These are phyloP conservation scores for Trametes gibbosa DNA, from an alignment of 768 basidiomycete genomes.

Conservation along the genomic window DNA sequence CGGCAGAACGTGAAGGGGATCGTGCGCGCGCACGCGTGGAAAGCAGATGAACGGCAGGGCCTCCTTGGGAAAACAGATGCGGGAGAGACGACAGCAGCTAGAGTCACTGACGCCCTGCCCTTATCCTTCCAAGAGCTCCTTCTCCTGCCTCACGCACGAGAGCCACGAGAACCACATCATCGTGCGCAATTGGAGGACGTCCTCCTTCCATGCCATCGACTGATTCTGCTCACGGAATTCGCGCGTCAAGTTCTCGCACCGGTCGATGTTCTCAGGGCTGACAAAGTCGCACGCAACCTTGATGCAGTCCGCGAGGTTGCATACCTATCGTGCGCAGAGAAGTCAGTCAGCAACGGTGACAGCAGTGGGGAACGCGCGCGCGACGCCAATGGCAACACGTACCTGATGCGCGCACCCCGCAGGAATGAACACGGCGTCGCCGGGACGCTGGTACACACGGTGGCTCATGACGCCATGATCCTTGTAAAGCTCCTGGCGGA, in stretches of 20 bases:
- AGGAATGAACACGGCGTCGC: conserved; percentile 93
- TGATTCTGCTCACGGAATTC: conserved; percentile 93
- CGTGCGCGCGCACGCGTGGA: neutral
- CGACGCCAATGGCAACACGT: conserved; percentile 20
- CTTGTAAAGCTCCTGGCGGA: conserved; percentile 67
- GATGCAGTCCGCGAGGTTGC: conserved; percentile 91
- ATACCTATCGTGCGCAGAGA: conserved; percentile 52
- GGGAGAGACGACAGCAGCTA: neutral
- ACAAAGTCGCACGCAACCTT: conserved; percentile 96
- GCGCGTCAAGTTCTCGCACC: conserved; percentile 80
- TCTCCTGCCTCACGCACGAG: conserved; percentile 55
- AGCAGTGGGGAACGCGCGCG: neutral
- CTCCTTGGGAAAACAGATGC: neutral
- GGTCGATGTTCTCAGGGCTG: conserved; percentile 85
- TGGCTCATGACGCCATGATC: conserved; percentile 72
- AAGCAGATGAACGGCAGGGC: neutral
- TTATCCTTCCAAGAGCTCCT: conserved; percentile 24
- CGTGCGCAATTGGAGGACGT: conserved; percentile 84
- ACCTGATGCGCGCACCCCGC: conserved; percentile 93
- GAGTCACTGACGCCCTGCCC: neutral
- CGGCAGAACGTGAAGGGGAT: neutral
- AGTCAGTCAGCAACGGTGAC: no score
- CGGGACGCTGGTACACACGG: conserved; percentile 85
- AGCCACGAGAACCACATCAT: conserved; percentile 97
- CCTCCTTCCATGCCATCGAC: conserved; percentile 88